Base-by-base conservation (phyloP, 1,139 yeast genomes). In the Magnusiomyces ingens region DNA sequence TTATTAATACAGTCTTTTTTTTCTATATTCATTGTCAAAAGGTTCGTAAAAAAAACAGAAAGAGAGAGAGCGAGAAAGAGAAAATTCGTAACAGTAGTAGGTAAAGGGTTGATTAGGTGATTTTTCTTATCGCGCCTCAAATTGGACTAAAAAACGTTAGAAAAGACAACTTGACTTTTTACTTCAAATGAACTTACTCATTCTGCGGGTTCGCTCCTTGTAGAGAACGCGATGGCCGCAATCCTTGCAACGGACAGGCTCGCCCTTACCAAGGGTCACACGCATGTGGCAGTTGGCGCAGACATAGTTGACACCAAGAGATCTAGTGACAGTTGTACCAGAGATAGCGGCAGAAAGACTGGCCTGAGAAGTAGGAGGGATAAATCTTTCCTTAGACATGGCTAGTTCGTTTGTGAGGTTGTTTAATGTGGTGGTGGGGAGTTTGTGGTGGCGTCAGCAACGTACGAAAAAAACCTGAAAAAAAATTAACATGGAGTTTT, bases 201-300 rank as follows among this genome's bases (percentile, higher is more conserved):
- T 89, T 75, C 98, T 82, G 76, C 91, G 86, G 49, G 98, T 91
- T 76, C 99, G 84, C 60, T 96, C 96, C 76, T 93, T 93, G 76
- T 93, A 89, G 61, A 93, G 77, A 59, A 93, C 98, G 74, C 99
- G 85, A 74, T 93, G 99, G 58, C 99, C 99, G 72, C 99, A 93
- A 65, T 91, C 96, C 73, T 91, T 91, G 75, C 99, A 93, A 75
- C 99, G 87, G 60, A 93, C 96, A 52, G 98, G 96, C 71, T 93
- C 99, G 63, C 88, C 89, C 74, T 93, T 89, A 56, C 91, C 85
- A 64, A 93, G 80, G 5, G 95, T 82, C 63, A 91, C 86, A 52
- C 85, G 83, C 56, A 93, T 82, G 12, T 97, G 96, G 73, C 99
- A 93, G 75, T 90, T 95, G 48, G 98, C 96, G 72, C 99, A 93